Evolutionary conservation across 768 basidiomycete genomes (phyloP).

Genomic region (Mycena galericulata): DNA sequence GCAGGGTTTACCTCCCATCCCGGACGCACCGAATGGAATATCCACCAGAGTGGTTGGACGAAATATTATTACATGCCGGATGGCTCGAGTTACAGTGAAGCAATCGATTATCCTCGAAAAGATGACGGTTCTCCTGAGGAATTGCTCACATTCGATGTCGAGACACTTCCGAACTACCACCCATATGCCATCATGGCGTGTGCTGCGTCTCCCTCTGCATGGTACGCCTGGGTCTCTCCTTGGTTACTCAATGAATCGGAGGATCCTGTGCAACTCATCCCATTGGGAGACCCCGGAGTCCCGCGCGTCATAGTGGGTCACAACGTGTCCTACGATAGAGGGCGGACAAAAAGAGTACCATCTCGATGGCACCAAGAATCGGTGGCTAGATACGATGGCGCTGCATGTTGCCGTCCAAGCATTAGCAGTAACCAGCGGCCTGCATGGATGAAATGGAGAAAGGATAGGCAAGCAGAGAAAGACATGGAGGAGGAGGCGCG

Average conservation of each 20-base stretch:
- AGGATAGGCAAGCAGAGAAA: conserved; percentile 67
- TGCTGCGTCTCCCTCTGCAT: conserved; percentile 83
- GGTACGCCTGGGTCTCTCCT: conserved; percentile 98
- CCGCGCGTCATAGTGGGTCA: conserved; percentile 89
- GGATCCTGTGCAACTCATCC: conserved; percentile 75
- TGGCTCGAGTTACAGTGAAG: conserved; percentile 82
- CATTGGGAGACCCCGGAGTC: conserved; percentile 66
- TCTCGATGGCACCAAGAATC: conserved; percentile 71
- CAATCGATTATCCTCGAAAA: conserved; percentile 70
- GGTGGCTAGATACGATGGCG: conserved; percentile 95
- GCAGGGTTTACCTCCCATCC: conserved; percentile 67
- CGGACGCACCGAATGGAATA: conserved; percentile 53
- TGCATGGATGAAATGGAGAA: conserved; percentile 90
- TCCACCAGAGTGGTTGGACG: conserved; percentile 84
- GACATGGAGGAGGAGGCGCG: conserved; percentile 73
- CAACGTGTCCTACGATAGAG: conserved; percentile 95
- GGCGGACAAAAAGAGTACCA: conserved; percentile 87
- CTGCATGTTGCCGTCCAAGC: conserved; percentile 92
- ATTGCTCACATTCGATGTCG: conserved; percentile 92
- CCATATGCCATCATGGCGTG: conserved; percentile 90
- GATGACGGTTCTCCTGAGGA: conserved; percentile 75
- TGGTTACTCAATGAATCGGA: conserved; percentile 80
- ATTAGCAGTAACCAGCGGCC: conserved; percentile 96
- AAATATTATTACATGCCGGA: conserved; percentile 79
- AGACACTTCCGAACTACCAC: conserved; percentile 88